Evolutionary conservation across 805 yeast genomes (phyloP), one percentile per base, ranked within the genome.

Genomic region (Kuraishia ogatae): DNA sequence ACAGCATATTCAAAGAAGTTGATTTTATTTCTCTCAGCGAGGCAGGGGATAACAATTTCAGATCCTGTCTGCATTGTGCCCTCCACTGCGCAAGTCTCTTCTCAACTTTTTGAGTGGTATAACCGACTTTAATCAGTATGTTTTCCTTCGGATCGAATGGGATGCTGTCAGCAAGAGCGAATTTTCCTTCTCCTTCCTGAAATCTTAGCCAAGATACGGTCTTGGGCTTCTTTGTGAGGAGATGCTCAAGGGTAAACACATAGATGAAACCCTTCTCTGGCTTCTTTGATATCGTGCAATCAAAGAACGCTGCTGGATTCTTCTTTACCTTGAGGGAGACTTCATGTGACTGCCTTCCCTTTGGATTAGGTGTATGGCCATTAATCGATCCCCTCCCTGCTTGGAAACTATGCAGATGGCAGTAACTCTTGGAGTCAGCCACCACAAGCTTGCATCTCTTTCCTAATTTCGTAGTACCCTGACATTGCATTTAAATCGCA

Each of bases 71-170:
- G 59, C 86, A 81, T 59, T 79, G 76, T 11, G 65, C 70, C 61
- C 71, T 74, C 86, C 86, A 81, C 60, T 81, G 84, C 47, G 62
- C 62, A 20, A 81, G 61, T 49, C 86, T 64, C 6, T 59, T 59
- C 2, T 58, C 58, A 1, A 80, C 81, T 0, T 71, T 65, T 53
- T 73, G 76, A 0, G 81, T 73, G 1, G 86, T 81, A 71, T 70
- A 79, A 1, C 86, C 86, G 1, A 81, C 73, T 58, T 81, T 81
- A 19, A 81, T 64, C 17, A 81, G 64, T 2, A 77, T 68, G 50
- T 70, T 66, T 39, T 68, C 66, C 21, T 67, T 68, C 2, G 79
- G 67, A 46, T 75, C 62, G 59, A 76, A 74, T 10, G 61, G 60
- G 1, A 62, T 58, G 68, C 76, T 70, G 47, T 68, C 59, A 39